Conservation (phyloP, 2,329 filamentous ascomycete genomes). For the Cordyceps fumosorosea region DNA sequence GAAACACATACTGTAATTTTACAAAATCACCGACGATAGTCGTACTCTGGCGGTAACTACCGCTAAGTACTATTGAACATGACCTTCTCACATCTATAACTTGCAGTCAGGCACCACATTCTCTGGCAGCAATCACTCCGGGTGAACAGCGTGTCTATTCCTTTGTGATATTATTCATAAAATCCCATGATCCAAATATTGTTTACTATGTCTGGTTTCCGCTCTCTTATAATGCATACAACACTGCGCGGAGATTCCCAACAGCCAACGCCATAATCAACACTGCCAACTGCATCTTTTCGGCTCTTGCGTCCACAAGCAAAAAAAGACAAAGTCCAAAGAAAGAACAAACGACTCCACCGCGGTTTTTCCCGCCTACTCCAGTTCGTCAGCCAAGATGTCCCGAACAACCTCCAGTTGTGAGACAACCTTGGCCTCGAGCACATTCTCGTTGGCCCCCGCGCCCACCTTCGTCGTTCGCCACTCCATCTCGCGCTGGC, state of each 20-base stretch:
- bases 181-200: not conserved
- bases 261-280: conserved; percentile 13
- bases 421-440: conserved; percentile 70
- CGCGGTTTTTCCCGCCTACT: conserved; percentile 22
- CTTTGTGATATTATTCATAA: not conserved
- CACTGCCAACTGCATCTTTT: not conserved
- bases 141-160: not conserved
- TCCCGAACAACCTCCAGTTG: conserved; percentile 58
- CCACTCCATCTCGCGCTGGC: conserved; percentile 64
- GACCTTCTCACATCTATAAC: not conserved
- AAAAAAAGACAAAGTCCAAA: conserved; percentile 10
- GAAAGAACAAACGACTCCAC: conserved; percentile 15
- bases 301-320: not conserved
- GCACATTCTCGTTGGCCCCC: conserved; percentile 48
- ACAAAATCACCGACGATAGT: not conserved
- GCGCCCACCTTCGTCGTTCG: conserved; percentile 34
- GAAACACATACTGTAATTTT: conserved; percentile 3
- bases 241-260: not conserved
- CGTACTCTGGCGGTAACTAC: not conserved
- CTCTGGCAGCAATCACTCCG: not conserved
- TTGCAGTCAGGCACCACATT: not conserved
- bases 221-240: not conserved
- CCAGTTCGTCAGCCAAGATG: conserved; percentile 47
- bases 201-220: not conserved
- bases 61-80: not conserved